These are phyloP conservation scores for Aspergillus puulaauensis DNA, from an alignment of 2,329 filamentous ascomycete species.

Conservation along the genomic window DNA sequence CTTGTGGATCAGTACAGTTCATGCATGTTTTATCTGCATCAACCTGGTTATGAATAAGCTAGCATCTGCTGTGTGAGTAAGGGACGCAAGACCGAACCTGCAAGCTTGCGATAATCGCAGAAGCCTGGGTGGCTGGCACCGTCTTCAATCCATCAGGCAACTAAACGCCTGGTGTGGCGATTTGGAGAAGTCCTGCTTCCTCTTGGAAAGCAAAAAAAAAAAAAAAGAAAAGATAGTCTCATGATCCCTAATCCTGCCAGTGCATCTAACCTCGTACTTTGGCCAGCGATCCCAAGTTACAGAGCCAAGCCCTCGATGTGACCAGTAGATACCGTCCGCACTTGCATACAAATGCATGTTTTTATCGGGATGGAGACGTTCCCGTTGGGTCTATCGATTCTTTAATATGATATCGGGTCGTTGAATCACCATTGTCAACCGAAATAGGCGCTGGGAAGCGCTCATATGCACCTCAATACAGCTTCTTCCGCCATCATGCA, in stretches of 20 bases:
- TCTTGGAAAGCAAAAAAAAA: not conserved
- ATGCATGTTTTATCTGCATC: slow-evolving; percentile 20
- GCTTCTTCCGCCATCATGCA: not conserved
- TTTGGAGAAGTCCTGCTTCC: not conserved
- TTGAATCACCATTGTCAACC: not conserved
- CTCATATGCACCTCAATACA: not conserved
- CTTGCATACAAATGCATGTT: not conserved
- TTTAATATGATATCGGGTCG: not conserved
- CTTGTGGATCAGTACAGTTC: slow-evolving; percentile 14
- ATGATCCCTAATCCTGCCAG: not conserved
- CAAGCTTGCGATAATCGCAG: slow-evolving; percentile 14
- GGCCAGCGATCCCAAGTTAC: not conserved
- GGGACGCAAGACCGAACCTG: slow-evolving; percentile 1
- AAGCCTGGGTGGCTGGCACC: slow-evolving; percentile 18
- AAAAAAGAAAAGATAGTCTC: not conserved
- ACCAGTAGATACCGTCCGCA: not conserved
- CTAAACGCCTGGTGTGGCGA: not conserved
- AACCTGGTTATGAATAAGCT: slow-evolving; percentile 9
- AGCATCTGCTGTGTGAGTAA: slow-evolving; percentile 10
- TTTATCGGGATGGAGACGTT: not conserved
- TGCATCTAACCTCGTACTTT: not conserved
- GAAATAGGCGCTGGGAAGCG: not conserved
- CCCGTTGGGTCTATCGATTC: not conserved
- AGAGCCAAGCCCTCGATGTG: not conserved
- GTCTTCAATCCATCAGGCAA: slow-evolving; percentile 10